A percentile compares a stretch with the other conserved stretches of the same genome.
These are phyloP conservation scores for Tremellales sp. DNA, from an alignment of 1,284 basidiomycete species.

Conservation along the genomic window DNA sequence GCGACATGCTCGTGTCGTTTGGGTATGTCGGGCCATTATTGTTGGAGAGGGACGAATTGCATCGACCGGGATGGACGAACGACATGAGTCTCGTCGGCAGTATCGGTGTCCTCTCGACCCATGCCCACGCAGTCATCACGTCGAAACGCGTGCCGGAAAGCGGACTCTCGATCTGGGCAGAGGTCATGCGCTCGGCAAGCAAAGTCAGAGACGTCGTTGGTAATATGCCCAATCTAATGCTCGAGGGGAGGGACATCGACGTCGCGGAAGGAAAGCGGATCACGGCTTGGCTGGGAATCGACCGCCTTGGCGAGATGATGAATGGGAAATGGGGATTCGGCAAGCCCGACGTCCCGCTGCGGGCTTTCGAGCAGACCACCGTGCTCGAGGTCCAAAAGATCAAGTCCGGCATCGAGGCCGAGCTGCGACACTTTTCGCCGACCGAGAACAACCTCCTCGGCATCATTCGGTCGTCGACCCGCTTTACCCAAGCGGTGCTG, in stretches of 20 bases:
- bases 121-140: slow-evolving; percentile 27
- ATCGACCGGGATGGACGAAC: slow-evolving; percentile 34
- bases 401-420: slow-evolving; percentile 25
- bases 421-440: slow-evolving; percentile 7
- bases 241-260: slow-evolving; percentile 9
- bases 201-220: slow-evolving; percentile 35
- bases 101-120: slow-evolving; percentile 34
- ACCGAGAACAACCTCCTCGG: slow-evolving; percentile 14
- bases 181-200: slow-evolving; percentile 34
- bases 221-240: slow-evolving; percentile 21
- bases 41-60: slow-evolving; percentile 27
- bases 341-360: slow-evolving; percentile 4
- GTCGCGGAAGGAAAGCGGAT: slow-evolving; percentile 16
- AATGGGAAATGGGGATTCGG: slow-evolving; percentile 40
- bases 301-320: slow-evolving; percentile 29
- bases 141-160: slow-evolving; percentile 22
- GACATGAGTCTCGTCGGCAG: slow-evolving; percentile 38
- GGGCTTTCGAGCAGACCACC: slow-evolving; percentile 21
- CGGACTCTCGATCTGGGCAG: slow-evolving; percentile 33
- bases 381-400: slow-evolving; percentile 26
- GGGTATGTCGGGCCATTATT: slow-evolving; percentile 37
- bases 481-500: slow-evolving; percentile 17
- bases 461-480: slow-evolving; percentile 20
- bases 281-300: slow-evolving; percentile 24
- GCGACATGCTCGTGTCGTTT: slow-evolving; percentile 33